phyloP scores from a whole-genome alignment of 495 filamentous ascomycete species.

The Penicillium turbatum region DNA sequence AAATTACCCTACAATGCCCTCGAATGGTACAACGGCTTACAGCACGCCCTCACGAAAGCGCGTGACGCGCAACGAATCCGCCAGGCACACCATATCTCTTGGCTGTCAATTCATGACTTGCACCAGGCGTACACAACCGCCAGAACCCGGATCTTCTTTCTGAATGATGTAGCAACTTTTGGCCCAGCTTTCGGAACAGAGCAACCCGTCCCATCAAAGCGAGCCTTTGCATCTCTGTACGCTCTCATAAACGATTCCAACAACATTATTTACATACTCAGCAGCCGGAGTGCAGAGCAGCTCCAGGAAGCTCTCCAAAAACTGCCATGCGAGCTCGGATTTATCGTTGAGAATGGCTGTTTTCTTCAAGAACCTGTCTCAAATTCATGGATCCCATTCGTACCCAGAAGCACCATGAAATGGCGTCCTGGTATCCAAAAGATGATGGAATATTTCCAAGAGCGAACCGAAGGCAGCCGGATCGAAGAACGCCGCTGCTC shows the following conservation, averaged over 20 bases:
- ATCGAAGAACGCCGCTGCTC: conserved; percentile 76
- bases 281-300: conserved; percentile 69
- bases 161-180: conserved; percentile 78
- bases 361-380: conserved; percentile 61
- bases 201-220: conserved; percentile 41
- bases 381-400: conserved; percentile 62
- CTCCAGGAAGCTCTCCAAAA: conserved; percentile 61
- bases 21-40: conserved; percentile 66
- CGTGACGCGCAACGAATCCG: conserved; percentile 67
- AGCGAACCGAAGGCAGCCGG: conserved; percentile 75
- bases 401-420: conserved; percentile 53
- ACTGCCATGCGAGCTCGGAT: conserved; percentile 59
- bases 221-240: conserved; percentile 62
- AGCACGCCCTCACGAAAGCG: conserved; percentile 53
- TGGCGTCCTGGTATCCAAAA: conserved; percentile 72
- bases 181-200: conserved; percentile 50
- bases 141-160: conserved; percentile 64
- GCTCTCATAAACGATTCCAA: conserved; percentile 61
- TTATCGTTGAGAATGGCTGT: conserved; percentile 88
- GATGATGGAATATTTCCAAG: conserved; percentile 76
- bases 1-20: conserved; percentile 70
- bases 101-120: conserved; percentile 59
- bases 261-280: conserved; percentile 83
- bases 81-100: conserved; percentile 66
- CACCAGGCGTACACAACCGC: conserved; percentile 55